A percentile compares a stretch with the other conserved stretches of the same genome.
These are phyloP conservation scores for Aspergillus tamarii DNA, from an alignment of 2,329 filamentous ascomycete species.

Conservation along the genomic window DNA sequence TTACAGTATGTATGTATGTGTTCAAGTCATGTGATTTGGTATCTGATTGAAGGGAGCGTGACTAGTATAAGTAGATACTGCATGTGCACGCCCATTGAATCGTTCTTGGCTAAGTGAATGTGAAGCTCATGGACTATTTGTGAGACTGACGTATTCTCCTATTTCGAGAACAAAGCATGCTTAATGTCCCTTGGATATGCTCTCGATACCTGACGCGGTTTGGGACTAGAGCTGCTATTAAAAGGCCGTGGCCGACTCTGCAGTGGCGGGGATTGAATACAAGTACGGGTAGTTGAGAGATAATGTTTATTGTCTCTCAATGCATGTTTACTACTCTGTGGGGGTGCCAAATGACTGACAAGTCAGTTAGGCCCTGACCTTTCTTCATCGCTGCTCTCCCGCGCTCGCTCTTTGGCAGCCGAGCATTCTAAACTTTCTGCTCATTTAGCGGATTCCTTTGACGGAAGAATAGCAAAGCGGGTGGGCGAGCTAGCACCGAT, in stretches of 20 bases:
- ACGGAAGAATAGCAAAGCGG: conserved; percentile 60
- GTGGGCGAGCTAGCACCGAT: conserved; percentile 59
- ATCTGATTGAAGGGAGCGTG: background rate
- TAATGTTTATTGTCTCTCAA: background rate
- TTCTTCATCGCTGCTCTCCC: conserved; percentile 58
- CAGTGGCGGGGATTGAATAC: conserved; percentile 33
- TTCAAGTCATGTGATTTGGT: background rate
- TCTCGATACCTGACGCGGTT: conserved; percentile 49
- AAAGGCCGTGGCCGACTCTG: conserved; percentile 25
- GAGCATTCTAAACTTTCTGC: conserved; percentile 60
- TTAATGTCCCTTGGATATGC: conserved; percentile 49
- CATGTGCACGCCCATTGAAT: background rate
- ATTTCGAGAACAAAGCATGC: conserved; percentile 36
- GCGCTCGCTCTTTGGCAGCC: conserved; percentile 58
- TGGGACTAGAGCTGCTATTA: conserved; percentile 34
- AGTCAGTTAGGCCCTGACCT: conserved; percentile 38
- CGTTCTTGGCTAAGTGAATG: background rate
- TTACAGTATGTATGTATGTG: background rate
- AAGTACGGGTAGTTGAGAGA: conserved; percentile 25
- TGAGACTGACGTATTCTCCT: background rate
- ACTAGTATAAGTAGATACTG: background rate
- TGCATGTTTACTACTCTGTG: too few species aligned
- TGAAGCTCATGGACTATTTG: background rate
- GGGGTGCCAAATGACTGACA: background rate
- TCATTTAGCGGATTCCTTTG: conserved; percentile 58